Conservation (phyloP, 139 green algal species). For the Coelastrella sp. region DNA sequence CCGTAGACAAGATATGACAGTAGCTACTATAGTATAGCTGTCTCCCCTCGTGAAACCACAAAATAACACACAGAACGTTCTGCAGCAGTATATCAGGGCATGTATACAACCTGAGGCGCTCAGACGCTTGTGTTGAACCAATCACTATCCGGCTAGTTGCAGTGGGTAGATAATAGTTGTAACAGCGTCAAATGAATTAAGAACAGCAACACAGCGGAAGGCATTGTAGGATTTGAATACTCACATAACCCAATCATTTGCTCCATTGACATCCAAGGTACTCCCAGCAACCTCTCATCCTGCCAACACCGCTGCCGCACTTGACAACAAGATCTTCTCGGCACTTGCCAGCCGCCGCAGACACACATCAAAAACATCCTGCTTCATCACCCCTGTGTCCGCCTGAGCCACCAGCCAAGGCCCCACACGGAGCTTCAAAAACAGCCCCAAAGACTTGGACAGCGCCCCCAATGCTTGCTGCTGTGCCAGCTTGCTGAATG, state of each 20-base stretch:
- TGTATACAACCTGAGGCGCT: too few relatives aligned
- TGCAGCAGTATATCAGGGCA: too few relatives aligned
- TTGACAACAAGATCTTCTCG: slow-evolving; percentile 30
- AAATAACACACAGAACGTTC: too few relatives aligned
- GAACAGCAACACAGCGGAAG: neutral
- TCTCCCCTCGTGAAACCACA: too few relatives aligned
- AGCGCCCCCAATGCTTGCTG: slow-evolving; percentile 40
- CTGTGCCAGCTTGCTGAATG: slow-evolving; percentile 15
- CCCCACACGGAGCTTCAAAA: slow-evolving; percentile 62
- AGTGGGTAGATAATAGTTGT: too few relatives aligned
- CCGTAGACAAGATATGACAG: too few relatives aligned
- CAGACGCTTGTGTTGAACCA: too few relatives aligned
- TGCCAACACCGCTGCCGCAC: slow-evolving; percentile 32
- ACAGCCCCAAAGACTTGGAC: slow-evolving; percentile 49
- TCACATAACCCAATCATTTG: neutral
- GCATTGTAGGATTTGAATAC: neutral
- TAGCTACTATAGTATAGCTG: too few relatives aligned
- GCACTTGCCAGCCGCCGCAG: neutral
- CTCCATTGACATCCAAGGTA: neutral
- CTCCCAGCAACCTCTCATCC: neutral
- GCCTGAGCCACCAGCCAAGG: slow-evolving; percentile 69
- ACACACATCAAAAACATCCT: neutral
- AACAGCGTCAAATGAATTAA: neutral
- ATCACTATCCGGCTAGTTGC: too few relatives aligned
- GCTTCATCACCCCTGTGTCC: slow-evolving; percentile 10